Conservation (phyloP, 805 yeast species). For the Kuraishia piskuri region DNA sequence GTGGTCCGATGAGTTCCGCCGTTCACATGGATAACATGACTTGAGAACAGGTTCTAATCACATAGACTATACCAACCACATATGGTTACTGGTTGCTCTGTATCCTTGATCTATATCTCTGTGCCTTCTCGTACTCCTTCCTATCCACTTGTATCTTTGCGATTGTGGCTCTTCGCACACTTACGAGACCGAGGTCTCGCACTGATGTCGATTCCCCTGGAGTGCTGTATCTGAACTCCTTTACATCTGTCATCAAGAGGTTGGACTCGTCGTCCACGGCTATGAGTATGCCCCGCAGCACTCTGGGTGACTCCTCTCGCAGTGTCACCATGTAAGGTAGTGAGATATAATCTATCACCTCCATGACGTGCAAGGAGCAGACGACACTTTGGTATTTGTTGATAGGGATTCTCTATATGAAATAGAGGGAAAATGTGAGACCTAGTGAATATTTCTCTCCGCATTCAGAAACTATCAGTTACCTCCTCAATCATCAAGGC, state of each 20-base stretch:
- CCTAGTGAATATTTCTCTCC: too few species aligned
- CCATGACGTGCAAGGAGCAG: too few species aligned
- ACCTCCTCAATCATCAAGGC: too few species aligned
- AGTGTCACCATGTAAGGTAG: conserved; percentile 18
- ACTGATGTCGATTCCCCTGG: conserved; percentile 7
- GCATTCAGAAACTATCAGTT: too few species aligned
- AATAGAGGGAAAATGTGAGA: too few species aligned
- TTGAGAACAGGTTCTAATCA: too few species aligned
- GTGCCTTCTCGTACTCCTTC: conserved; percentile 12
- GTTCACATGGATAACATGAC: too few species aligned
- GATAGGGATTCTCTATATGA: too few species aligned
- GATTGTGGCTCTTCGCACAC: conserved; percentile 37
- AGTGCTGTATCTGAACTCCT: conserved; percentile 15
- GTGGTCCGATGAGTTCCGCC: too few species aligned
- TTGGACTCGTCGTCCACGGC: conserved; percentile 37
- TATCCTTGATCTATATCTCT: conserved; percentile 3
- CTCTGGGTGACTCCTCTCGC: conserved; percentile 19
- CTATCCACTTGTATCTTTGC: conserved; percentile 16
- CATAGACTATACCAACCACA: too few species aligned
- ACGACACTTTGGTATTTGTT: too few species aligned
- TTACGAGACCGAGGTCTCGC: conserved; percentile 44
- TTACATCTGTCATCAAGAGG: conserved; percentile 28
- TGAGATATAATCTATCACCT: conserved; percentile 23
- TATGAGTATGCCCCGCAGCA: conserved; percentile 27
- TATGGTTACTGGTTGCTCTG: neutral